Conservation (phyloP, 495 filamentous ascomycete species). For the Wilcoxina mikolae region DNA sequence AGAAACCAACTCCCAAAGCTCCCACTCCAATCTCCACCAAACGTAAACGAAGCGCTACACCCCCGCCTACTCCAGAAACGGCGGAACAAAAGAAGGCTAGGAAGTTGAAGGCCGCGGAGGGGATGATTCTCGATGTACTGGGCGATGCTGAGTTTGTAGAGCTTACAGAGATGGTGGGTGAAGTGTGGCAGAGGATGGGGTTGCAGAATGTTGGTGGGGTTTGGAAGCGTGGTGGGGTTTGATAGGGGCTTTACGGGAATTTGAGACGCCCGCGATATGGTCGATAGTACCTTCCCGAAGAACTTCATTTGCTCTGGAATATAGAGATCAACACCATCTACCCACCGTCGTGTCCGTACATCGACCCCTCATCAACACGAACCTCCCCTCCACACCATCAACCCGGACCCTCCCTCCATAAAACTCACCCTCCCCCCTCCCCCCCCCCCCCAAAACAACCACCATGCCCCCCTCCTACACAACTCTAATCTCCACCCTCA, state of each 20-base stretch:
- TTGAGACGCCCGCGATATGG: too few relatives aligned
- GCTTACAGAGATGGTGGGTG: constrained; percentile 17
- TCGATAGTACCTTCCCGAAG: too few relatives aligned
- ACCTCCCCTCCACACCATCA: neutral
- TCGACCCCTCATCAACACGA: neutral
- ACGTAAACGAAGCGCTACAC: too few relatives aligned
- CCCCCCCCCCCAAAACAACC: neutral
- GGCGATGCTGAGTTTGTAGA: constrained; percentile 17
- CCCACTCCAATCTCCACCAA: too few relatives aligned
- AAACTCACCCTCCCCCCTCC: neutral
- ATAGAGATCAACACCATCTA: too few relatives aligned
- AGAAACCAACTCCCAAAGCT: too few relatives aligned
- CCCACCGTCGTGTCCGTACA: neutral
- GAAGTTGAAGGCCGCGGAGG: neutral
- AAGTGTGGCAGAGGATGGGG: constrained; percentile 27
- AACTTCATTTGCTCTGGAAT: too few relatives aligned
- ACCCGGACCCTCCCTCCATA: neutral
- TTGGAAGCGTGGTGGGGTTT: neutral
- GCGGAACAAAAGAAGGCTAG: neutral
- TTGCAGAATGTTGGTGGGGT: constrained; percentile 13
- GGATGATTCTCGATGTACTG: neutral
- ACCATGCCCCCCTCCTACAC: too few relatives aligned
- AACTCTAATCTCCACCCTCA: too few relatives aligned
- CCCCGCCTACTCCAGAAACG: neutral
- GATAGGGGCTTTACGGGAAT: neutral